Conservation (phyloP, 2,329 filamentous ascomycete genomes). For the Fusarium nygamai region DNA sequence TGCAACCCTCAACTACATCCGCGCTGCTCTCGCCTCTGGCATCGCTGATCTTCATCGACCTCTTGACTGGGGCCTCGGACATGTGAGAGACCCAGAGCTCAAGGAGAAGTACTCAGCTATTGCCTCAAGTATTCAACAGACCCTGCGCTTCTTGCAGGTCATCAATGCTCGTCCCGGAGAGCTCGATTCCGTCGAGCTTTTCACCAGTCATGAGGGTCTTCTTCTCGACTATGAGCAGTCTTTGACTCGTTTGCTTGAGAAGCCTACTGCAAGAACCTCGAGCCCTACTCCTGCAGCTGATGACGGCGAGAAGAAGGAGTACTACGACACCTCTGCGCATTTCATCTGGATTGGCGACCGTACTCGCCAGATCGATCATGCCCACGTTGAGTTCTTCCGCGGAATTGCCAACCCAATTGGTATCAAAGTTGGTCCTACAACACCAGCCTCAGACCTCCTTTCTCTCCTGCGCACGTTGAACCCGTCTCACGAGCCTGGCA, state of each 20-base stretch:
- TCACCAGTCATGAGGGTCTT: conserved; percentile 93
- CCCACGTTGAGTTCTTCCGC: conserved; percentile 97
- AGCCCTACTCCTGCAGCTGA: conserved; percentile 57
- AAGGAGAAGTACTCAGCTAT: conserved; percentile 88
- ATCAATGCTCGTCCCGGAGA: conserved; percentile 87
- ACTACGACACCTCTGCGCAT: conserved; percentile 94
- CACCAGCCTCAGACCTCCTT: conserved; percentile 79
- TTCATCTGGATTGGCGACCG: conserved; percentile 99
- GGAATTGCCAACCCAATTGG: conserved; percentile 96
- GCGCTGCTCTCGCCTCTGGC: conserved; percentile 83
- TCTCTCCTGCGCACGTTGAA: conserved; percentile 86
- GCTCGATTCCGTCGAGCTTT: conserved; percentile 92
- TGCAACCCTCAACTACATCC: conserved; percentile 92
- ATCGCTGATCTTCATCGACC: conserved; percentile 94
- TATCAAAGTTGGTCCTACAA: conserved; percentile 93
- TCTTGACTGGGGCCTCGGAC: conserved; percentile 92
- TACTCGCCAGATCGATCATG: conserved; percentile 90
- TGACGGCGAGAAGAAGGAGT: conserved; percentile 62
- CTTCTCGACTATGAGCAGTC: conserved; percentile 94
- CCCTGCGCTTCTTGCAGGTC: conserved; percentile 91
- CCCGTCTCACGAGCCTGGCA: conserved; percentile 82
- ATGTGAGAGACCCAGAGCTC: conserved; percentile 84
- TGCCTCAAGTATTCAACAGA: conserved; percentile 87
- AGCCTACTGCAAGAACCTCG: conserved; percentile 57
- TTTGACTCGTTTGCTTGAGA: conserved; percentile 79